Base-by-base conservation (phyloP, 176 grass and related monocot species). In the Metroxylon sagu region DNA sequence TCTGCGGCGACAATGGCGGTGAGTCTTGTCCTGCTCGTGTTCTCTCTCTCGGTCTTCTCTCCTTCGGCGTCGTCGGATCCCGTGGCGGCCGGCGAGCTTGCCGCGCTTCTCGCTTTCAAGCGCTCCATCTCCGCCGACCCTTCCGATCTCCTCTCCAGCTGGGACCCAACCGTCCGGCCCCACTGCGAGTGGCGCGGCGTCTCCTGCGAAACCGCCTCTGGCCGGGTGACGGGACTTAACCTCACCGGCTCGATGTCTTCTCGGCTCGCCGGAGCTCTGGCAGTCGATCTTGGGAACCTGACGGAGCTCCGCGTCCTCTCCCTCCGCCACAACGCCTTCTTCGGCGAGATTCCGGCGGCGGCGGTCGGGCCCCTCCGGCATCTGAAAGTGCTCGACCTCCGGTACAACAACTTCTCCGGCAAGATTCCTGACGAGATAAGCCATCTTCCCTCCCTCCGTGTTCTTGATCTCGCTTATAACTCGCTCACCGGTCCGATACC, bases 131-230 rank as follows among this genome's bases (percentile, higher is more conserved):
- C 73, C 48, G 18, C 56, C 39, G 85, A 89, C 73, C 81, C 85
- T 0, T 25, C 35, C 35, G 54, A 59, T 14, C 52, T 70, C 60
- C 77, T 89, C 70, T 58, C 71, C 29, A 25, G 48, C 48, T 87
- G 84, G 84, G 65, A 55, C 5, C 16, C 57, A 52, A 29, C 73
- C 58, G 5, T 18, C 50, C 4, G 25, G 49, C 18, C 26, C 59
- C 61, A 74, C 76, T 85, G 77, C 73, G 52, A 5, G 55, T 89
- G 85, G 85, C 69, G 28, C 55, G 85, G 85, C 16, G 80, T 89
- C 77, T 60, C 60, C 60, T 89, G 80, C 72, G 50, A 66, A 50
- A 57, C 73, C 18, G 19, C 21, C 59, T 73, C 77, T 27, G 14
- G 60, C 3, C 17, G 60, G 23, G 75, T 87, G 48, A 26, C 48